These are phyloP conservation scores for Desmodesmus armatus DNA, from an alignment of 139 green algal genomes.

Conservation along the genomic window DNA sequence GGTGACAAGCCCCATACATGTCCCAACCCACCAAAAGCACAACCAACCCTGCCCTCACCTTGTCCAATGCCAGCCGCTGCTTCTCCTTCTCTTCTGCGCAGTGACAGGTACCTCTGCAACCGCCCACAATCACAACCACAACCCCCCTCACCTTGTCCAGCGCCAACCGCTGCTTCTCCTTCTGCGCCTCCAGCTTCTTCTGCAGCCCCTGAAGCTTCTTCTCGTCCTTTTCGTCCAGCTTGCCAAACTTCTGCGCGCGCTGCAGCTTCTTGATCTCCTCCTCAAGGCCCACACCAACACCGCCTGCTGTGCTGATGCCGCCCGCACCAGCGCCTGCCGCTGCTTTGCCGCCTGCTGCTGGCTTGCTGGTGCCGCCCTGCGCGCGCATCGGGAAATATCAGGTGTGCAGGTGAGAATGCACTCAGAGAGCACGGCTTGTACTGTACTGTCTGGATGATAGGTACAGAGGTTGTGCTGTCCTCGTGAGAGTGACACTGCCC, in stretches of 20 bases:
- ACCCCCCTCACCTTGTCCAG: slow-evolving; percentile 30
- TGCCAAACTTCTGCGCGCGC: slow-evolving; percentile 29
- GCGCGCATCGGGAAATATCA: too few species aligned
- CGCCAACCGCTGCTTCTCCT: slow-evolving; percentile 41
- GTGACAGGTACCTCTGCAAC: not conserved
- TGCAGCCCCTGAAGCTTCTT: slow-evolving; percentile 21
- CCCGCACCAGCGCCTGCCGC: not conserved
- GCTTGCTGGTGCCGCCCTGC: too few species aligned
- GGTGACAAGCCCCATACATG: not conserved
- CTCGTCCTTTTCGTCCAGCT: not conserved
- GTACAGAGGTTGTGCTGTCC: too few species aligned
- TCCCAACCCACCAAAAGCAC: not conserved
- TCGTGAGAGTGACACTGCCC: too few species aligned
- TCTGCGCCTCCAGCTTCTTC: slow-evolving; percentile 36
- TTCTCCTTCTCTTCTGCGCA: slow-evolving; percentile 29
- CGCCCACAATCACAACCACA: not conserved
- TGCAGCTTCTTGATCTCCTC: slow-evolving; percentile 33
- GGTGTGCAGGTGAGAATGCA: too few species aligned
- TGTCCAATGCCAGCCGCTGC: slow-evolving; percentile 36
- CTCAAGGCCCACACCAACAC: too few species aligned
- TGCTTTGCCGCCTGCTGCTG: not conserved
- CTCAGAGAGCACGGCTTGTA: too few species aligned
- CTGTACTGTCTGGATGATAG: too few species aligned
- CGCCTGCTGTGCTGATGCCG: not conserved
- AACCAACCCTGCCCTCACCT: not conserved